Conservation (phyloP, 2,329 filamentous ascomycete species). For the Drechslerella stenobrocha region DNA sequence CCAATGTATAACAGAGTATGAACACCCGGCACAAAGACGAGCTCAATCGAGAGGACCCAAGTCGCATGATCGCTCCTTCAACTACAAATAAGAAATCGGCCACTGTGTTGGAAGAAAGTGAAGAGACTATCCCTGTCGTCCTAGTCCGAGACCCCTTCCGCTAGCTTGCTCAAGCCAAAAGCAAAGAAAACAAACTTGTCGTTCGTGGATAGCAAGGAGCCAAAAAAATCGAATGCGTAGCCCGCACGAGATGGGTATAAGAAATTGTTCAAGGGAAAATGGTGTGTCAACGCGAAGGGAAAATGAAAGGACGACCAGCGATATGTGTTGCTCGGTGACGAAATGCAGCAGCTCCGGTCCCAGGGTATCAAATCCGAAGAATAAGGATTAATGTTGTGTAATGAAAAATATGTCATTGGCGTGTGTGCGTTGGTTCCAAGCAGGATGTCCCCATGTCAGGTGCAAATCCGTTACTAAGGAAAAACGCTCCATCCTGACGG, state of each 20-base stretch:
- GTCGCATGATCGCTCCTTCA: slow-evolving; percentile 1
- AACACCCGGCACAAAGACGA: slow-evolving; percentile 31
- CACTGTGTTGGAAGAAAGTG: slow-evolving; percentile 35
- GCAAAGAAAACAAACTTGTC: slow-evolving; percentile 28
- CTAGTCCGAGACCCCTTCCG: slow-evolving; percentile 12
- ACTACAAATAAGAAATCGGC: background rate
- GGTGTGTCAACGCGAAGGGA: slow-evolving; percentile 29
- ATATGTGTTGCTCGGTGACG: slow-evolving; percentile 43
- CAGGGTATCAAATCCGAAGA: slow-evolving; percentile 43
- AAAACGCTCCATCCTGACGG: slow-evolving; percentile 16
- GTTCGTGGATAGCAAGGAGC: slow-evolving; percentile 8
- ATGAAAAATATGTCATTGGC: slow-evolving; percentile 43
- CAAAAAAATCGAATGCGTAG: slow-evolving; percentile 3
- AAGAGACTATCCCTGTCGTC: slow-evolving; percentile 15
- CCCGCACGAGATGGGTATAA: slow-evolving; percentile 10
- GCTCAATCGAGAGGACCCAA: slow-evolving; percentile 24
- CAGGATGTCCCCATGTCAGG: slow-evolving; percentile 27
- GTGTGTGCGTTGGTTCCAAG: slow-evolving; percentile 12
- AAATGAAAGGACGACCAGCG: slow-evolving; percentile 16
- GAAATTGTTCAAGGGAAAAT: slow-evolving; percentile 12
- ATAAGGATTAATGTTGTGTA: slow-evolving; percentile 48
- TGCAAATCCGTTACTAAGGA: slow-evolving; percentile 14
- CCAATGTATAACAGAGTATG: slow-evolving; percentile 18
- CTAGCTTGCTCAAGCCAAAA: slow-evolving; percentile 15
- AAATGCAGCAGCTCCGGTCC: slow-evolving; percentile 29